Evolutionary conservation across 169 alveolate genomes (phyloP).

Genomic region (Plasmodium gonderi): DNA sequence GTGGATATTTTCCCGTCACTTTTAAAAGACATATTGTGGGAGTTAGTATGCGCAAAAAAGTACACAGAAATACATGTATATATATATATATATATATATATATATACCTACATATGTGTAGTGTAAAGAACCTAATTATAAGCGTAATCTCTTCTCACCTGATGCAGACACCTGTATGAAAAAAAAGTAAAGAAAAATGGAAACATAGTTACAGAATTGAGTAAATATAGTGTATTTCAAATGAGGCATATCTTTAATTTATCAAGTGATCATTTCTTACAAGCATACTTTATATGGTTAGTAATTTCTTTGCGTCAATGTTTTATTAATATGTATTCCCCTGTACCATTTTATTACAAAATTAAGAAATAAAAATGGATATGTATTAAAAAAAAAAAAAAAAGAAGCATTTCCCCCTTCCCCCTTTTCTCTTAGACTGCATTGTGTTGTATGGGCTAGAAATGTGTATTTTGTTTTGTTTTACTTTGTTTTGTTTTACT

Average conservation of each 20-base stretch:
- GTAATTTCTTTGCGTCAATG: not conserved
- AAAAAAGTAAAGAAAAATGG: conserved; percentile 58
- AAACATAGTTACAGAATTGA: conserved; percentile 48
- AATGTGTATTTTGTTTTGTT: too few species aligned
- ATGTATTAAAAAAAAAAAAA: not conserved
- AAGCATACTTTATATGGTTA: conserved; percentile 68
- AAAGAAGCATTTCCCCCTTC: too few species aligned
- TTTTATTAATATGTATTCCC: not conserved
- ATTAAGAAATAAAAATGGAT: not conserved
- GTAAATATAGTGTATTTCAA: conserved; percentile 69
- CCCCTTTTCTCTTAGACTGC: too few species aligned
- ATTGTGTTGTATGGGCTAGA: too few species aligned
- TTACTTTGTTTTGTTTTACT: too few species aligned
- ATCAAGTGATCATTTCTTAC: conserved; percentile 65
- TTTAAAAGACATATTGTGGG: conserved; percentile 63
- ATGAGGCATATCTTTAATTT: conserved; percentile 70
- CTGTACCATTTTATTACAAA: not conserved
- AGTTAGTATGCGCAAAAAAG: conserved; percentile 27
- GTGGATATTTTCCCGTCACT: conserved; percentile 62
- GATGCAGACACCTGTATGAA: conserved; percentile 57
- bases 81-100: not conserved
- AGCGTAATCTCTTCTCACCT: not conserved
- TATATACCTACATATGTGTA: not conserved
- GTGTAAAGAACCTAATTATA: not conserved
- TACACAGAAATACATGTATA: not conserved